Evolutionary conservation across 2,329 filamentous ascomycete species (phyloP).

Genomic region (Diaporthe velutina): DNA sequence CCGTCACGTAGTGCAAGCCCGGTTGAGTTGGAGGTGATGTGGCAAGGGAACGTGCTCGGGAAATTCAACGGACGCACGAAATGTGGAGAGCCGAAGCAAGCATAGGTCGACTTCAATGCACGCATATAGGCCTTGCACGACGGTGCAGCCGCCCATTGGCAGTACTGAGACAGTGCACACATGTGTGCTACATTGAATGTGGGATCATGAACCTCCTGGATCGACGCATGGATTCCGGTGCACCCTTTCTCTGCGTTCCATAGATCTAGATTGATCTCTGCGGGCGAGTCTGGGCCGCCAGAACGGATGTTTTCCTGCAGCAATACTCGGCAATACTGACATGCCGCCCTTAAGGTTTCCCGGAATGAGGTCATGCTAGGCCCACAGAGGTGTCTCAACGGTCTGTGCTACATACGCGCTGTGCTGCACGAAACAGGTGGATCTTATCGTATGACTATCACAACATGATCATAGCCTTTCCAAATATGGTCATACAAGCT

Average conservation of each 20-base stretch:
- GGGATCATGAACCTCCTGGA: constrained; percentile 10
- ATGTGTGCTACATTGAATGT: constrained; percentile 17
- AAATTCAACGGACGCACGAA: constrained; percentile 8
- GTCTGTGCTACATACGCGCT: constrained; percentile 28
- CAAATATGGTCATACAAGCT: constrained; percentile 27
- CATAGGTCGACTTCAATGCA: constrained; percentile 28
- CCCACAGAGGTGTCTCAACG: constrained; percentile 20
- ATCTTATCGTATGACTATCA: constrained; percentile 27
- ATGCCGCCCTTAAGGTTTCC: constrained; percentile 13
- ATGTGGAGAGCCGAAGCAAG: constrained; percentile 12
- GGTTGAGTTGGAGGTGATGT: neutral
- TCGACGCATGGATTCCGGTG: constrained; percentile 3
- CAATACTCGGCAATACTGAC: constrained; percentile 19
- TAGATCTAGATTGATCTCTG: constrained; percentile 6
- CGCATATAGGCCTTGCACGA: neutral
- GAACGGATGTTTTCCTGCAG: constrained; percentile 17
- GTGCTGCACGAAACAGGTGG: constrained; percentile 27
- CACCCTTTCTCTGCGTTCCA: neutral
- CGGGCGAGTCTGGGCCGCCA: neutral
- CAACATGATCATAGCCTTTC: constrained; percentile 11
- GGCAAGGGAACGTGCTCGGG: constrained; percentile 8
- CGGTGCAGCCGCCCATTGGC: neutral
- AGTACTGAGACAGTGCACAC: constrained; percentile 18
- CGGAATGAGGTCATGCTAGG: constrained; percentile 14
- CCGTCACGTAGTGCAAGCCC: neutral